phyloP scores from a whole-genome alignment of 345 rosid species.

The Clausena lansium region DNA sequence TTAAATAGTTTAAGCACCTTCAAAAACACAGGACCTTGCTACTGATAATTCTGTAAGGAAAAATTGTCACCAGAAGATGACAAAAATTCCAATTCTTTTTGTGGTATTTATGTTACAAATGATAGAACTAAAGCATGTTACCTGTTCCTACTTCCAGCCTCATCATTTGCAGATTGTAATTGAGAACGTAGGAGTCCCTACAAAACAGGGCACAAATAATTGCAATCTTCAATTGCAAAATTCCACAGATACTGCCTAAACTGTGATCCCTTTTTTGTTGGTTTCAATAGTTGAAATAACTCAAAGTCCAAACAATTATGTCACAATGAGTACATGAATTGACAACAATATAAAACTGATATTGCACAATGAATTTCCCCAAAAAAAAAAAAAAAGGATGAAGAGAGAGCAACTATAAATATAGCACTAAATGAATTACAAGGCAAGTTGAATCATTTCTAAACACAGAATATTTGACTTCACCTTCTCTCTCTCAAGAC shows the following conservation, averaged over 20 bases:
- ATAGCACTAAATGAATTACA: background rate
- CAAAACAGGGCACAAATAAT: slow-evolving; percentile 21
- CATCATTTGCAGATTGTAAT: slow-evolving; percentile 86
- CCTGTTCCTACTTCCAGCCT: slow-evolving; percentile 72
- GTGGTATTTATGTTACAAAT: background rate
- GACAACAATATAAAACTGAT: background rate
- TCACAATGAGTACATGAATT: background rate
- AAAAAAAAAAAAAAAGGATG: background rate
- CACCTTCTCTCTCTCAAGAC: slow-evolving; percentile 98
- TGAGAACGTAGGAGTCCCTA: slow-evolving; percentile 86
- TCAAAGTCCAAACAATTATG: background rate
- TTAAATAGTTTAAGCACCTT: background rate
- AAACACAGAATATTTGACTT: slow-evolving; percentile 3
- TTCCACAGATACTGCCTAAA: background rate
- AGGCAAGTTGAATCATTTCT: background rate
- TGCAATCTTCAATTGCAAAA: background rate
- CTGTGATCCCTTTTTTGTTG: background rate
- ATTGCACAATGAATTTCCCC: background rate
- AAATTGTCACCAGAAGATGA: background rate
- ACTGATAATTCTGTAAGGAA: background rate
- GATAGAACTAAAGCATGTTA: slow-evolving; percentile 18
- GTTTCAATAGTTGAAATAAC: background rate
- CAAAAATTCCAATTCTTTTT: background rate
- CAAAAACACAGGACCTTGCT: background rate
- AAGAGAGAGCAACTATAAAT: background rate